These are phyloP conservation scores for Cyberlindnera lachancei DNA, from an alignment of 805 yeast species.

Conservation along the genomic window DNA sequence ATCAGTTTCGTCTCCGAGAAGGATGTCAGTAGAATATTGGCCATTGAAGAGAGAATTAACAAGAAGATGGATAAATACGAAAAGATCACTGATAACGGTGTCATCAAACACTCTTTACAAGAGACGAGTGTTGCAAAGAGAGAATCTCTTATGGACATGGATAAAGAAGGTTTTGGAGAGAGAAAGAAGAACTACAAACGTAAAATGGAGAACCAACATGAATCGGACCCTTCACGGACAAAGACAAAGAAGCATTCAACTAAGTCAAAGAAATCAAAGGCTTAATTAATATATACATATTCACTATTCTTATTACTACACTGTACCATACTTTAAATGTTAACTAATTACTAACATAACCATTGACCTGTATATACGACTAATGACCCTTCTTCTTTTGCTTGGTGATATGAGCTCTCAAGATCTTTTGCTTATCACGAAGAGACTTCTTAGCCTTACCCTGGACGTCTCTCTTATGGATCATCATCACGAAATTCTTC, in stretches of 20 bases:
- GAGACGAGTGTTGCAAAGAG: constrained; percentile 76
- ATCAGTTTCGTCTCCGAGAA: constrained; percentile 78
- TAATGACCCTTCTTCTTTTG: constrained; percentile 83
- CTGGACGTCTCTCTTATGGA: constrained; percentile 89
- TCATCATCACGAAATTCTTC: constrained; percentile 99
- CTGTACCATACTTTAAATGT: too few relatives aligned
- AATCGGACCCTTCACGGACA: too few relatives aligned
- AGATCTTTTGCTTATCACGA: constrained; percentile 81
- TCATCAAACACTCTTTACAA: constrained; percentile 65
- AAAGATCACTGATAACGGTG: constrained; percentile 63
- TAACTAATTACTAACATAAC: too few relatives aligned
- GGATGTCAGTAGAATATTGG: constrained; percentile 72
- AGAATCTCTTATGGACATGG: constrained; percentile 92
- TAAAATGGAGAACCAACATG: constrained; percentile 11
- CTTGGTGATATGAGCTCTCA: constrained; percentile 79
- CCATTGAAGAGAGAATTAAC: constrained; percentile 80
- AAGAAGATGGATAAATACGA: constrained; percentile 73
- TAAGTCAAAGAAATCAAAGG: constrained; percentile 2
- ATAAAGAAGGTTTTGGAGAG: constrained; percentile 82
- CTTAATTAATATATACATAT: background rate
- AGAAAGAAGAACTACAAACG: constrained; percentile 43
- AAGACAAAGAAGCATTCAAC: too few relatives aligned
- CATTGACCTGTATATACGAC: too few relatives aligned
- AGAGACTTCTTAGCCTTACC: constrained; percentile 89
- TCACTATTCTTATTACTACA: too few relatives aligned